These are phyloP conservation scores for Purshia tridentata DNA, from an alignment of 306 rosid species.

Conservation along the genomic window DNA sequence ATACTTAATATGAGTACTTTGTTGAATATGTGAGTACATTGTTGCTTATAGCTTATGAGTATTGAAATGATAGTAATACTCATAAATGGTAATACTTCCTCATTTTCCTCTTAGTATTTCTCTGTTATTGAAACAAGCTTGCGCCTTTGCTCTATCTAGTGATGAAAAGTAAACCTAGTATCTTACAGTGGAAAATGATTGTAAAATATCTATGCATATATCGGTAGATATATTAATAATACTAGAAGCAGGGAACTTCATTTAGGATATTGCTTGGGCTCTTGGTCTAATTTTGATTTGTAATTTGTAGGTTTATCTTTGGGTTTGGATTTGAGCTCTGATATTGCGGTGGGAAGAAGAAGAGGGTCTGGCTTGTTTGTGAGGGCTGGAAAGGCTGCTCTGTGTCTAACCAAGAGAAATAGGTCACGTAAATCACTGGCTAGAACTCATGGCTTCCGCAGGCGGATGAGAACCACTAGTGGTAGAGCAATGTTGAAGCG, in stretches of 20 bases:
- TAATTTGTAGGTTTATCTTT: slow-evolving; percentile 18
- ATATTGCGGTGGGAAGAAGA: slow-evolving; percentile 44
- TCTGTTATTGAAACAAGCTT: neutral
- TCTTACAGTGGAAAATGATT: neutral
- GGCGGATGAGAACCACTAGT: slow-evolving; percentile 76
- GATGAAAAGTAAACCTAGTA: neutral
- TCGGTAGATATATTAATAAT: no score
- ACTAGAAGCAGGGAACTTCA: neutral
- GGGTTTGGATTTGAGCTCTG: slow-evolving; percentile 53
- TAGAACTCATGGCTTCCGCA: slow-evolving; percentile 85
- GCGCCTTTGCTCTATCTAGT: neutral
- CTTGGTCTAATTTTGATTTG: neutral
- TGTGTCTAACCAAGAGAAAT: slow-evolving; percentile 83
- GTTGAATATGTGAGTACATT: no score
- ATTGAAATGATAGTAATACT: neutral
- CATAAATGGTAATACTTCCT: neutral
- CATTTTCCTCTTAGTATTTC: neutral
- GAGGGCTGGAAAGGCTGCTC: slow-evolving; percentile 77
- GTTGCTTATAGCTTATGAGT: no score
- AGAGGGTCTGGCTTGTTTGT: slow-evolving; percentile 61
- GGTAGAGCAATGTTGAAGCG: slow-evolving; percentile 82
- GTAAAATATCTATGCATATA: no score
- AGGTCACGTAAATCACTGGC: slow-evolving; percentile 87
- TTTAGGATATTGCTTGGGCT: neutral
- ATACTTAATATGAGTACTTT: neutral